These are phyloP conservation scores for Lodderomyces elongisporus DNA, from an alignment of 1,139 yeast genomes.

Conservation along the genomic window DNA sequence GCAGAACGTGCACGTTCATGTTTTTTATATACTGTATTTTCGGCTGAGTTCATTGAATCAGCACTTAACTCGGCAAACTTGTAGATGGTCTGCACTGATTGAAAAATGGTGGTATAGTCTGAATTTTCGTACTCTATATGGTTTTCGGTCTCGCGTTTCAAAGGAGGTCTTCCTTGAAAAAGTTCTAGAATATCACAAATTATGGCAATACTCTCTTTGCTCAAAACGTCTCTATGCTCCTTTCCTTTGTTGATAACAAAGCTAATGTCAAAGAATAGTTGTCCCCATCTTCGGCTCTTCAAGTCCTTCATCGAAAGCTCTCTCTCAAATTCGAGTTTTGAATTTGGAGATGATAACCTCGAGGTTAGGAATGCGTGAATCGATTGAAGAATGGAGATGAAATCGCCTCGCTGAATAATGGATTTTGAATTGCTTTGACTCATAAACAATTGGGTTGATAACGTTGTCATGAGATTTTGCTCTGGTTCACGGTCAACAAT, in stretches of 20 bases:
- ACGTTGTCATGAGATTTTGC: constrained; percentile 61
- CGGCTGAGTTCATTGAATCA: constrained; percentile 29
- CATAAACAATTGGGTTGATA: constrained; percentile 85
- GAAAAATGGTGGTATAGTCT: constrained; percentile 78
- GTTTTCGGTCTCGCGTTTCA: constrained; percentile 68
- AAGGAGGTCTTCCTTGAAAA: constrained; percentile 77
- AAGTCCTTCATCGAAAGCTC: constrained; percentile 46
- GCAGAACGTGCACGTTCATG: constrained; percentile 23
- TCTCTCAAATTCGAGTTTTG: constrained; percentile 20
- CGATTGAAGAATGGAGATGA: constrained; percentile 62
- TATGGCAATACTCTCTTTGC: constrained; percentile 37
- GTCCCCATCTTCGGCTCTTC: constrained; percentile 79
- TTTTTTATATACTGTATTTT: constrained; percentile 11
- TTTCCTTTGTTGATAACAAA: constrained; percentile 70
- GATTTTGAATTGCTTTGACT: constrained; percentile 74
- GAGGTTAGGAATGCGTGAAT: constrained; percentile 61
- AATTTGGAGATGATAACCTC: constrained; percentile 41
- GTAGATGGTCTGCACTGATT: constrained; percentile 66
- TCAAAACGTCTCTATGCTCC: constrained; percentile 37
- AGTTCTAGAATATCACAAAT: constrained; percentile 61
- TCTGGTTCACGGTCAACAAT: constrained; percentile 80
- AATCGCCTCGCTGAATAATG: constrained; percentile 64
- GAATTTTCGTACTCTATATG: constrained; percentile 92
- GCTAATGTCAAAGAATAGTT: constrained; percentile 78
- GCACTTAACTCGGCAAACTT: constrained; percentile 59